These are phyloP conservation scores for Cladosporium sp. DNA, from an alignment of 2,329 filamentous ascomycete species.

Conservation along the genomic window DNA sequence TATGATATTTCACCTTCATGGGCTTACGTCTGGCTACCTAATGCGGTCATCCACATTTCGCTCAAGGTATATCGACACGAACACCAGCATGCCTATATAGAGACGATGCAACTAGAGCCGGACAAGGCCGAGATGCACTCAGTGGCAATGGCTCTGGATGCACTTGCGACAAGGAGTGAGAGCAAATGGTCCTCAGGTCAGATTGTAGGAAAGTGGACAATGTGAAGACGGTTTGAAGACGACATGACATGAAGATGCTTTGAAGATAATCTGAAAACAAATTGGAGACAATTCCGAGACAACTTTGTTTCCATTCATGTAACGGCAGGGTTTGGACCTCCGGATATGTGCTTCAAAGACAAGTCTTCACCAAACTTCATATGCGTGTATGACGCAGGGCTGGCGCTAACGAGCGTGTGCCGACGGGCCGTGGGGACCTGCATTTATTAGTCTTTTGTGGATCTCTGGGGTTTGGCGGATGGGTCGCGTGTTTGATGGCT, in stretches of 20 bases:
- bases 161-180: background rate
- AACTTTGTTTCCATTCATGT: background rate
- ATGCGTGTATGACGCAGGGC: conserved; percentile 1
- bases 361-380: background rate
- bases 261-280: background rate
- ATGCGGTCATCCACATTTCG: background rate
- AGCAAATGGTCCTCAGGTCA: background rate
- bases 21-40: background rate
- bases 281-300: background rate
- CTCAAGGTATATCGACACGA: background rate
- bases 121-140: background rate
- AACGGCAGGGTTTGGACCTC: background rate
- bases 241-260: no score
- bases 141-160: background rate
- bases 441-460: background rate
- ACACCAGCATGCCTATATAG: background rate
- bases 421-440: conserved; percentile 10
- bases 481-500: background rate
- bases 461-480: background rate
- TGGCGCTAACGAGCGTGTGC: background rate
- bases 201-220: background rate
- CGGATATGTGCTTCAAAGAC: background rate
- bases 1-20: background rate
- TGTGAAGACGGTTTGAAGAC: background rate
- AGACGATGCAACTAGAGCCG: background rate